Evolutionary conservation across 169 alveolate genomes (phyloP).

Genomic region (Eimeria acervulina): DNA sequence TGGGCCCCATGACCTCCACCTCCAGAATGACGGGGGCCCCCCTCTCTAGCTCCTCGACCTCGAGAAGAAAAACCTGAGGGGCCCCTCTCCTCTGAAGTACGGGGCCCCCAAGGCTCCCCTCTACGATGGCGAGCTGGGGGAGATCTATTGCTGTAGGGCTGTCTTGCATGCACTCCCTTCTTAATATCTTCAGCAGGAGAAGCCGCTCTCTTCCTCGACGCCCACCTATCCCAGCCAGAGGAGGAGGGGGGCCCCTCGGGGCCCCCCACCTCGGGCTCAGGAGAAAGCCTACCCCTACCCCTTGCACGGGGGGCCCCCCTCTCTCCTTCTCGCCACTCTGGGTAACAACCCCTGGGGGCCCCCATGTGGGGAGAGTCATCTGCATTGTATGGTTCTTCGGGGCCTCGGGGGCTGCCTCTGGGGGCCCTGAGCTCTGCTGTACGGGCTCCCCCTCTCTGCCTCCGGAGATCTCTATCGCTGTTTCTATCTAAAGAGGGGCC

Average conservation of each 20-base stretch:
- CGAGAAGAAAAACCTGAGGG: neutral
- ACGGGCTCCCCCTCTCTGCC: conserved; percentile 9
- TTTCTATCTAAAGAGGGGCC: conserved; percentile 23
- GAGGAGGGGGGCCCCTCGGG: neutral
- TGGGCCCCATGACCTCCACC: too few relatives aligned
- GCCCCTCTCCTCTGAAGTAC: neutral
- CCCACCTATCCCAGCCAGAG: neutral
- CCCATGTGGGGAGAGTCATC: neutral
- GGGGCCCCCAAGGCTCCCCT: neutral
- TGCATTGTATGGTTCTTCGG: neutral
- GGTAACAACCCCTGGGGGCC: neutral
- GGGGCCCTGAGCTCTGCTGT: neutral
- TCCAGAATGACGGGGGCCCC: neutral
- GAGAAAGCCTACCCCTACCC: conserved; percentile 1
- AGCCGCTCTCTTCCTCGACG: neutral
- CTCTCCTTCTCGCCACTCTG: conserved; percentile 20
- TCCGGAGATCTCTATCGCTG: neutral
- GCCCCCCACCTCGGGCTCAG: conserved; percentile 12
- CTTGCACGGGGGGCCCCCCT: neutral
- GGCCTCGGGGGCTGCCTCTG: neutral
- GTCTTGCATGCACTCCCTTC: neutral
- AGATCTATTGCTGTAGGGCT: conserved; percentile 1
- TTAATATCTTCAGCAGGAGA: neutral
- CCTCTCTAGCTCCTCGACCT: neutral
- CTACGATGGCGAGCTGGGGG: neutral